A percentile compares a stretch with the other conserved stretches of the same genome.
Evolutionary conservation across 2,329 filamentous ascomycete genomes (phyloP).

Genomic region (Aspergillus flavus): DNA sequence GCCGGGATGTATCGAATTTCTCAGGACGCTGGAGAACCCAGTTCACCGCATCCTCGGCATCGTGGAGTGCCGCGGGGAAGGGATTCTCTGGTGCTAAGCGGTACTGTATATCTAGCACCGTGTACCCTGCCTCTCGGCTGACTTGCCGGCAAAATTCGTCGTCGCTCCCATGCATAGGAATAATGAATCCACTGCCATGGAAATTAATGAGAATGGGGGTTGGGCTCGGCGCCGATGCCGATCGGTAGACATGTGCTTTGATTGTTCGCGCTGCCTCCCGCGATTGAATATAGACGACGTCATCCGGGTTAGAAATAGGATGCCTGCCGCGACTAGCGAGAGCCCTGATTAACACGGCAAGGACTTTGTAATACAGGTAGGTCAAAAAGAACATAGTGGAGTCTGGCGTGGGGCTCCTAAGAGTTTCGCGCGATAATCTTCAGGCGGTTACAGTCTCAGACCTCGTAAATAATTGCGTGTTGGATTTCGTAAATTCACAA

Average conservation of each 20-base stretch:
- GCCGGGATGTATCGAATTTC: slow-evolving; percentile 34
- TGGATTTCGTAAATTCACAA: background rate
- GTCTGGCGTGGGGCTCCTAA: background rate
- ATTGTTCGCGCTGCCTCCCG: slow-evolving; percentile 33
- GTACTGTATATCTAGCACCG: slow-evolving; percentile 44
- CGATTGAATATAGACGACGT: slow-evolving; percentile 32
- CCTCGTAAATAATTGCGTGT: background rate
- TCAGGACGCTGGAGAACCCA: slow-evolving; percentile 38
- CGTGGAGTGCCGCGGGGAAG: slow-evolving; percentile 44
- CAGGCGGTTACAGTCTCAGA: background rate
- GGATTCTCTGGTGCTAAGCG: slow-evolving; percentile 44
- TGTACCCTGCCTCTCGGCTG: slow-evolving; percentile 29
- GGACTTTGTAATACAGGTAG: slow-evolving; percentile 26
- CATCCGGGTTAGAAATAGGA: slow-evolving; percentile 23
- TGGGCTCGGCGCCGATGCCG: slow-evolving; percentile 19
- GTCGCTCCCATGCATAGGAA: slow-evolving; percentile 35
- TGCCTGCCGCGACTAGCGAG: slow-evolving; percentile 3
- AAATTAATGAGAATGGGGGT: slow-evolving; percentile 37
- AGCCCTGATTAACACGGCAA: slow-evolving; percentile 22
- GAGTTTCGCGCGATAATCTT: background rate
- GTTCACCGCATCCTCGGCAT: slow-evolving; percentile 43
- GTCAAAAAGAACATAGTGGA: slow-evolving; percentile 23
- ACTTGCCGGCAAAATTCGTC: slow-evolving; percentile 34
- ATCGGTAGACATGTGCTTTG: slow-evolving; percentile 35
- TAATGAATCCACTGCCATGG: slow-evolving; percentile 38